Conservation (phyloP, 306 rosid species). For the Alnus rubra region DNA sequence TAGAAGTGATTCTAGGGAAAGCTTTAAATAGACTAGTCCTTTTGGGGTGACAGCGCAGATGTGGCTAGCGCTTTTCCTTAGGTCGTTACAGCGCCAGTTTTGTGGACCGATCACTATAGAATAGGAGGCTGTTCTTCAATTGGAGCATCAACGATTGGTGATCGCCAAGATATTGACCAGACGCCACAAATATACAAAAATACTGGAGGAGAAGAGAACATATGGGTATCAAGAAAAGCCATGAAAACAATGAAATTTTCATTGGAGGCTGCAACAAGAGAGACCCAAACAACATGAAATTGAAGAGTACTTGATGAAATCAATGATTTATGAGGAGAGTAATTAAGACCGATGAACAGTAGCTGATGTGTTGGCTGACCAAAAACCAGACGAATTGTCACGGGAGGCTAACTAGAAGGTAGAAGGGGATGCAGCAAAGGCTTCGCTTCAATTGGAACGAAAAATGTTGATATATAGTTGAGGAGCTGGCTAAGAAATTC, state of each 20-base stretch:
- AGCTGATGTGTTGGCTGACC: no score
- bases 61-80: no score
- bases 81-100: conserved; percentile 34
- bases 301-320: not conserved
- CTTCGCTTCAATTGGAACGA: no score
- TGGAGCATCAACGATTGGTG: conserved; percentile 42
- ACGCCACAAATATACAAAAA: conserved; percentile 13
- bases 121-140: conserved; percentile 40
- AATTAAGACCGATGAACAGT: not conserved
- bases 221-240: conserved; percentile 21
- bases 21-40: no score
- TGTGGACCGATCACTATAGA: not conserved
- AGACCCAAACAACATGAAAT: not conserved
- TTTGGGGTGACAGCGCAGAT: no score
- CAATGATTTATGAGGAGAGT: not conserved
- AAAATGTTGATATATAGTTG: no score
- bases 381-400: no score
- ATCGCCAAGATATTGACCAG: conserved; percentile 40
- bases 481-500: no score
- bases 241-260: conserved; percentile 30
- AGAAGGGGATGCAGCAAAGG: no score
- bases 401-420: no score
- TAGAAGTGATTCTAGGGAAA: no score
- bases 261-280: conserved; percentile 10
- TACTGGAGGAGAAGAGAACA: conserved; percentile 11